Percentiles rank a stretch among this genome's conserved stretches.
These are phyloP conservation scores for Candida sojae DNA, from an alignment of 1,139 yeast genomes.

Conservation along the genomic window DNA sequence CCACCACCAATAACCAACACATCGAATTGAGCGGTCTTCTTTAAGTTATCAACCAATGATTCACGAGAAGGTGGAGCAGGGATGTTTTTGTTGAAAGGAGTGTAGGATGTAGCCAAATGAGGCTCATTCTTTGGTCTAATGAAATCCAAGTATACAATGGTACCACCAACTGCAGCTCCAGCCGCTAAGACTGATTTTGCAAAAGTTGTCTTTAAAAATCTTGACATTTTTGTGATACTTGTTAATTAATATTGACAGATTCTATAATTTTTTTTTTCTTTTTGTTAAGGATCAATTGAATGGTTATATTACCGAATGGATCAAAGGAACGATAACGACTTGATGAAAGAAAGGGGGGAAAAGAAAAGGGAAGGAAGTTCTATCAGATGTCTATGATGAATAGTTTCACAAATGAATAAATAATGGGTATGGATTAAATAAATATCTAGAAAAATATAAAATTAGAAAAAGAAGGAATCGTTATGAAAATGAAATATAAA, in stretches of 20 bases:
- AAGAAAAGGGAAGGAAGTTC: neutral
- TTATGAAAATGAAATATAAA: neutral
- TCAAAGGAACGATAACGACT: neutral
- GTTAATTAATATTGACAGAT: neutral
- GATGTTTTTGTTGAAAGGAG: slow-evolving; percentile 37
- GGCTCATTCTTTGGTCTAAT: slow-evolving; percentile 39
- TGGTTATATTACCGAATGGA: neutral
- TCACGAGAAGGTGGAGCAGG: slow-evolving; percentile 41
- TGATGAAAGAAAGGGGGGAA: neutral
- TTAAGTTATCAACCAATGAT: slow-evolving; percentile 33
- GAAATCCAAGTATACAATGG: slow-evolving; percentile 46
- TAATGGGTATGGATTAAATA: neutral
- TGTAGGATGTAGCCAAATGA: slow-evolving; percentile 30
- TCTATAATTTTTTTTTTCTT: neutral
- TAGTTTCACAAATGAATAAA: neutral
- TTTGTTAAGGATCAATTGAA: neutral
- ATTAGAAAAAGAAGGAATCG: neutral
- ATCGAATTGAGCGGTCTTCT: slow-evolving; percentile 60
- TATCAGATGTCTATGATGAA: slow-evolving; percentile 3
- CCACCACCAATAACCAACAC: slow-evolving; percentile 92
- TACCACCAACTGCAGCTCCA: slow-evolving; percentile 37
- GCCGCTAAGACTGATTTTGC: slow-evolving; percentile 37
- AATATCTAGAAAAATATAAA: neutral
- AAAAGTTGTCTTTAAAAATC: slow-evolving; percentile 19
- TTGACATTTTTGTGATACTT: slow-evolving; percentile 16